Evolutionary conservation across 306 rosid genomes (phyloP), one percentile per base, ranked within the genome.

Genomic region (Vigna trinervia): DNA sequence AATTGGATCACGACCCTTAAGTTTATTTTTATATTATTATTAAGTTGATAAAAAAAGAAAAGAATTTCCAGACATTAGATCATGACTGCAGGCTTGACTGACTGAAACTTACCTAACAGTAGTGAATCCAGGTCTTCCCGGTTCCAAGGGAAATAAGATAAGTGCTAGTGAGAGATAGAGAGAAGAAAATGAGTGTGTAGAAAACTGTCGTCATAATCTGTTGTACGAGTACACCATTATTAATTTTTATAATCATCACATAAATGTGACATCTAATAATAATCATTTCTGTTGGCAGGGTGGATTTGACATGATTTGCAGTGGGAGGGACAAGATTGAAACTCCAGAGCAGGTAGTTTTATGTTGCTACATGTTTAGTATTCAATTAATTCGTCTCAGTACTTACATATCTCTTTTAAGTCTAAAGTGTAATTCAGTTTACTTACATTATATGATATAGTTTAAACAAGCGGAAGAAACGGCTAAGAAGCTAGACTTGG

Each of bases 321-420:
- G 99, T 83, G 99, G 99, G 75, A 92, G 99, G 84, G 99, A 96
- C 90, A 96, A 96, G 85, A 92, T 96, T 83, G 99, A 96, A 85
- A 92, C 99, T 78, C 98, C 98, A 32, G 99, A 92, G 80, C 99
- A 96, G 97, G 99, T 91, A 23, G 69, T 58, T 53, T 12, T 5
- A 4, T 51, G 62, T n/a, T 83, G 69, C 32, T 74, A 41, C 72
- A 48, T 48, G 61, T 64, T 83, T 77, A 60, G 1, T 53, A 19
- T 70, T 6, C 80, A 47, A 20, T 50, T 62, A n/a, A n/a, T 66
- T 63, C 20, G 30, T 56, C 12, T 19, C 34, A 72, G 53, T 54
- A 60, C 47, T 65, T 30, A 41, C 65, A 32, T 47, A 13, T 64
- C 38, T 20, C 30, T 48, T 77, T 11, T 65, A 50, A 23, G 38